Conservation (phyloP, 495 filamentous ascomycete genomes). For the Penicillium soppii region DNA sequence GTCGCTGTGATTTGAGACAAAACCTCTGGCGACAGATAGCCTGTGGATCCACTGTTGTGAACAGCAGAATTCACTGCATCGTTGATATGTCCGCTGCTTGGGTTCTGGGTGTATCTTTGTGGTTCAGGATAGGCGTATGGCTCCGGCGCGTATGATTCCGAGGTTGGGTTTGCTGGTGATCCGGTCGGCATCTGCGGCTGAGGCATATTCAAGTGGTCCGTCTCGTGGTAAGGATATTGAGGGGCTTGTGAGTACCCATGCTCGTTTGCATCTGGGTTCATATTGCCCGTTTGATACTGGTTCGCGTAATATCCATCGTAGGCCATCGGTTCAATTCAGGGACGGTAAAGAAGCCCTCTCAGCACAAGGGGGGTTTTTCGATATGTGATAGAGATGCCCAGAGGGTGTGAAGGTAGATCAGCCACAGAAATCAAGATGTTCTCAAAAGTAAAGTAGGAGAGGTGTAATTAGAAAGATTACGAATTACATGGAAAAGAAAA, state of each 20-base stretch:
- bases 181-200: conserved; percentile 35
- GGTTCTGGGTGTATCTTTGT: background rate
- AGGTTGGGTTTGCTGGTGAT: conserved; percentile 20
- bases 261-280: conserved; percentile 24
- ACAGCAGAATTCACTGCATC: conserved; percentile 51
- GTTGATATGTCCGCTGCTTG: conserved; percentile 34
- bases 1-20: conserved; percentile 52
- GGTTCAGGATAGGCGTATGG: background rate
- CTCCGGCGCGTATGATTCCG: conserved; percentile 14
- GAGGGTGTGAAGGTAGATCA: too few species aligned
- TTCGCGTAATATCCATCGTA: conserved; percentile 40
- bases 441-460: conserved; percentile 1
- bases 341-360: background rate
- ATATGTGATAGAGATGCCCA: too few species aligned
- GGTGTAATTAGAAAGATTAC: background rate
- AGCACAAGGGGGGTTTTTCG: too few species aligned
- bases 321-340: conserved; percentile 29
- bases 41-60: conserved; percentile 30
- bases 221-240: conserved; percentile 37
- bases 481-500: background rate
- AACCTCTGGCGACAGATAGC: conserved; percentile 48
- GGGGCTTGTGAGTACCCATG: conserved; percentile 22
- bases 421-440: background rate
- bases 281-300: conserved; percentile 27
- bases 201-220: conserved; percentile 42